Evolutionary conservation across 2,329 filamentous ascomycete species (phyloP), one percentile per base, ranked within the genome.

Genomic region (Penicillium crustosum): DNA sequence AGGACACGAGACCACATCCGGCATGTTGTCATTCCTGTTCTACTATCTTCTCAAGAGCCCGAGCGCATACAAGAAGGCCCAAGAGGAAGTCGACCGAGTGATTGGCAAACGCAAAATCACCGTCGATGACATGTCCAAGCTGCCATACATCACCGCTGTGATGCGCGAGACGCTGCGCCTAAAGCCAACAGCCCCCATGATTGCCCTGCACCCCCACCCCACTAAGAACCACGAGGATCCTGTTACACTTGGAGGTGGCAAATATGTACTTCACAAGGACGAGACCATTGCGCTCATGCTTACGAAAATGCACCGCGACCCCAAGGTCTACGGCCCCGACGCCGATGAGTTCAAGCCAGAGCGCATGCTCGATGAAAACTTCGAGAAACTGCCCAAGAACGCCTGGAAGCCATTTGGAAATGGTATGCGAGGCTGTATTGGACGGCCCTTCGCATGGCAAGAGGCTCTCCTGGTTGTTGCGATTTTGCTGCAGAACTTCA

Each of bases 351-450:
- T 89, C 75, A 81, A 79, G 53, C 89, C 89, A 0, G 89, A 91
- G 69, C 80, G 89, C 10, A 90, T 91, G 87, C 73, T 87, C 0
- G 86, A 89, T 39, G 87, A 86, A 15, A 80, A 83, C 25, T 91
- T 91, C 66, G 82, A 85, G 59, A 83, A 83, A 39, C 77, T 89
- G 35, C 86, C 83, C 31, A 83, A 82, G 45, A 84, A 86, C 61
- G 79, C 81, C 33, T 89, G 85, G 86, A 89, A 89, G 74, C 88
- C 89, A 3, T 93, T 92, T 64, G 90, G 89, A 1, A 89, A 89
- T 57, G 89, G 89, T 1, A 79, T 82, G 61, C 78, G 89, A 53
- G 86, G 79, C 1, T 93, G 89, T 64, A 91, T 92, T 59, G 89
- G 89, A 4, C 78, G 88, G 1, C 81, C 84, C 0, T 92, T 92